phyloP scores from a whole-genome alignment of 306 rosid genomes.

The Boehmeria nivea region DNA sequence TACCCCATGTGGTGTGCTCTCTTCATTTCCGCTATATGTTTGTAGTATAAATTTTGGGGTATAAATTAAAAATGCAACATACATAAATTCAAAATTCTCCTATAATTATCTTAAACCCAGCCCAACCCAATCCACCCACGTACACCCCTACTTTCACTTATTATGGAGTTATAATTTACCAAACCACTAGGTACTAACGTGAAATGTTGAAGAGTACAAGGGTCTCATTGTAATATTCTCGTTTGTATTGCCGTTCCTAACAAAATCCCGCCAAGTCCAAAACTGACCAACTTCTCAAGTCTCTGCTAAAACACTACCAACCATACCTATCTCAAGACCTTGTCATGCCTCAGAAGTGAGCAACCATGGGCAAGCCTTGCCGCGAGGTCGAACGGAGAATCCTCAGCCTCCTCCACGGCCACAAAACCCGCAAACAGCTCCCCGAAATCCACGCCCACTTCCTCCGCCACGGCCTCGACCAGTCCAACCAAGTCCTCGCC shows the following conservation, averaged over 20 bases:
- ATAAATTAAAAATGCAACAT: no score
- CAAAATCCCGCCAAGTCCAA: constrained; percentile 4
- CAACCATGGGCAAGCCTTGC: constrained; percentile 38
- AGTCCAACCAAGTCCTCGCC: constrained; percentile 64
- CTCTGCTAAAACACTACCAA: background rate
- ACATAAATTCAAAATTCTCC: no score
- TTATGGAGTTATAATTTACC: no score
- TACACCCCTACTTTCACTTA: no score
- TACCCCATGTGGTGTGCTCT: no score
- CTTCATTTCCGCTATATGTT: no score
- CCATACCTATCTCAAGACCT: background rate
- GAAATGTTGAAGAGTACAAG: no score
- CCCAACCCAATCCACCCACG: no score
- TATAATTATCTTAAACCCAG: no score
- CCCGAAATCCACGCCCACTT: constrained; percentile 61
- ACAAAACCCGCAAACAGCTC: constrained; percentile 43
- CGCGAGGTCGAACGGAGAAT: constrained; percentile 47
- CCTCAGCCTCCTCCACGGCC: constrained; percentile 63
- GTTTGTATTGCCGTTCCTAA: background rate
- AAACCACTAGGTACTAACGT: no score
- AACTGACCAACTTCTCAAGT: background rate
- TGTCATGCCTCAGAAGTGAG: background rate
- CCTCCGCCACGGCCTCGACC: constrained; percentile 72
- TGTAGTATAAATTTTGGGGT: no score
- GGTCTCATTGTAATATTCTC: no score